Base-by-base conservation (phyloP, 192 early-diverging fungal species). In the Entophlyctis helioformis region DNA sequence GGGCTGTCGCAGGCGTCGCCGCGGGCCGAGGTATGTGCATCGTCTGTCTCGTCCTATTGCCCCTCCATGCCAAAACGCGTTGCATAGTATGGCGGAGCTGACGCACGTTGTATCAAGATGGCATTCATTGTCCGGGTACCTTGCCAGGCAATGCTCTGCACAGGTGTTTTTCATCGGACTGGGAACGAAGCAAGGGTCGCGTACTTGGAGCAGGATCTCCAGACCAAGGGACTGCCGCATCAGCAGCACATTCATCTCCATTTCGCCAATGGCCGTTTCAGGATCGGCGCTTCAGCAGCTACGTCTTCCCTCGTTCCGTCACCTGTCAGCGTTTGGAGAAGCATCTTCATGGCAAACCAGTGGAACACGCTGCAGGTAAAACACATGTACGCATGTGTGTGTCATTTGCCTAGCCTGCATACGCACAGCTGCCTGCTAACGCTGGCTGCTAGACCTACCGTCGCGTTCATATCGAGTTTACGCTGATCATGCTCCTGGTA, bases 151-250 rank as follows among this genome's bases (percentile, higher is more conserved):
- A 62, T 77, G 74, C 47, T 59, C 39, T 23, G 48, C 51, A 12
- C 57, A 54, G 41, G 42, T 77, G 12, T 77, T 77, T 39, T 70
- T 77, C 44, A 61, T 73, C 21, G n/a, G 74, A 77, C 41, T 77
- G 74, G 74, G 74, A 77, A 51, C 53, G 66, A 25, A 51, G 62
- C 10, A 57, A 56, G 24, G 68, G 71, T 8, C 39, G 58, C 19
- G 20, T 74, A 1, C 21, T 43, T n/a, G 34, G 39, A 27, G 19
- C 32, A 11, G 25, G 39, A 25, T 18, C 16, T 18, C 44, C 48
- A 27, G 41, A 42, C 21, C 22, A 56, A 52, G 36, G 42, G 37
- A 32, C 39, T 18, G 31, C 54, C 13, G 18, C 35, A 29, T 9
- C 51, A 5, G 64, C n/a, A n/a, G n/a, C n/a, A n/a, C n/a, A n/a